Evolutionary conservation across 768 basidiomycete genomes (phyloP), one percentile per base, ranked within the genome.

Genomic region (Galerina marginata): DNA sequence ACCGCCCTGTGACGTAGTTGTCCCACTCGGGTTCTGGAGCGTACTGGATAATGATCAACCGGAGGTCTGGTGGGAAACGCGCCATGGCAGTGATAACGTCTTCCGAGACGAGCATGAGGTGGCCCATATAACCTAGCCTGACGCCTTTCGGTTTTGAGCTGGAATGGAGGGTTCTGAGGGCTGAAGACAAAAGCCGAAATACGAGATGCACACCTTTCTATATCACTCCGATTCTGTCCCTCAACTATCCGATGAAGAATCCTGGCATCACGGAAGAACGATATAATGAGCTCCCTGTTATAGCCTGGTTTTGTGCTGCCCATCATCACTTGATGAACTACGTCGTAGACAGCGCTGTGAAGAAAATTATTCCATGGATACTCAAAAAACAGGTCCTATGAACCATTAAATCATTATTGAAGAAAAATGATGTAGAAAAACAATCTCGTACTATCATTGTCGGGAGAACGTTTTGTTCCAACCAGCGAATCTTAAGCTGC

Each of bases 331-430:
- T 99, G 97, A 71, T 99, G 97, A 1, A 99, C 81, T 59, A 97
- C 79, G 72, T 99, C 97, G 71, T 99, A 99, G 15, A 97, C 94
- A 33, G 95, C 90, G 68, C 93, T 95, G 72, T 99, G 97, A 33
- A 99, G 77, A 73, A 99, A 99, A 71, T 99, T 98, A 75, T 99
- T 98, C 90, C 93, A 94, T 0, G 96, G 95, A 68, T 90, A 97
- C 61, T 91, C 89, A 71, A 98, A 98, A 80, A 98, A 98, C 39
- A 98, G 81, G 67, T 96, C 92, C 95, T 96, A 67, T 16, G 64
- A 61, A 63, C 43, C 58, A 46, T 6, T 15, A 29, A 58, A 26
- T 33, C 11, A 48, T 39, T 36, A 12, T 44, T 25, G 10, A 5
- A 58, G 42, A 54, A 59, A 23, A 37, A 9, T 23, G 49, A 20